These are phyloP conservation scores for Hura crepitans DNA, from an alignment of 441 rosid genomes.

Conservation along the genomic window DNA sequence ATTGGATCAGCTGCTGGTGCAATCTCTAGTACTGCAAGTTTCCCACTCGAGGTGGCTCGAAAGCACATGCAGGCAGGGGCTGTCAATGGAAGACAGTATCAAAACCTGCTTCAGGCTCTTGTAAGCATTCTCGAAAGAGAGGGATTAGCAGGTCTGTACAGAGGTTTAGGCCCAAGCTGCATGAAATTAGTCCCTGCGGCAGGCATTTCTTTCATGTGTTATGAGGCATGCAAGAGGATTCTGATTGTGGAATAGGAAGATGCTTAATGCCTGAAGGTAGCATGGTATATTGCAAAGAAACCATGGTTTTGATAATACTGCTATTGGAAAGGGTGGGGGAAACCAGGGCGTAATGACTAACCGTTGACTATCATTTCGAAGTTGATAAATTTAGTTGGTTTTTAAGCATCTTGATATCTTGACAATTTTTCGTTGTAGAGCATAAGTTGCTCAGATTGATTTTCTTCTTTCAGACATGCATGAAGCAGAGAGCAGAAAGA, in stretches of 20 bases:
- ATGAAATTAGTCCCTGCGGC: conserved; percentile 96
- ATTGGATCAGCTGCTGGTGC: conserved; percentile 91
- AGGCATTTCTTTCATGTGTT: conserved; percentile 95
- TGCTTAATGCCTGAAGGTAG: not conserved
- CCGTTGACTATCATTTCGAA: not conserved
- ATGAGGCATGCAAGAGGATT: conserved; percentile 88
- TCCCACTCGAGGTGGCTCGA: conserved; percentile 92
- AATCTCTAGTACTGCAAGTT: conserved; percentile 77
- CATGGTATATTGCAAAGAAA: not conserved
- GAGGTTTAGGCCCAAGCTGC: conserved; percentile 95
- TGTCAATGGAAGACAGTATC: conserved; percentile 73
- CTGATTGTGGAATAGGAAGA: conserved; percentile 28
- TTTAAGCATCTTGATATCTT: not conserved
- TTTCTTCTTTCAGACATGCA: not conserved
- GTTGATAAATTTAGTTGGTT: not conserved
- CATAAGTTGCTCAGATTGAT: not conserved
- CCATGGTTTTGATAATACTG: not conserved
- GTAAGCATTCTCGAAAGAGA: conserved; percentile 67
- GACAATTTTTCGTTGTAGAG: not conserved
- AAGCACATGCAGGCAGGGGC: conserved; percentile 98
- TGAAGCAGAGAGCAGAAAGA: too few relatives aligned
- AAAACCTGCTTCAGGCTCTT: conserved; percentile 72
- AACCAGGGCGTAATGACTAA: not conserved
- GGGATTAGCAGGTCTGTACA: conserved; percentile 72
- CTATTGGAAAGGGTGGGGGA: not conserved